These are phyloP conservation scores for Isatis lusitanica DNA, from an alignment of 441 rosid genomes.

Conservation along the genomic window DNA sequence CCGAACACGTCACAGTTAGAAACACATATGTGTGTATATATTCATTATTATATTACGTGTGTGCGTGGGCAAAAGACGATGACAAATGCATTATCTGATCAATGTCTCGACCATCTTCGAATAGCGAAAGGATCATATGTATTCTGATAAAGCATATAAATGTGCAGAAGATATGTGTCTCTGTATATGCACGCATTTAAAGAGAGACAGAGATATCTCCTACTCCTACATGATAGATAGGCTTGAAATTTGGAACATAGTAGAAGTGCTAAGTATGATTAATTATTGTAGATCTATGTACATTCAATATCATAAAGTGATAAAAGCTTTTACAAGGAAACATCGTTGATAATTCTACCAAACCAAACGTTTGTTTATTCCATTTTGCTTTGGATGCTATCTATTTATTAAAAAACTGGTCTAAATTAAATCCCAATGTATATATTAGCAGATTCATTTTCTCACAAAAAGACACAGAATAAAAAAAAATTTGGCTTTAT, in stretches of 20 bases:
- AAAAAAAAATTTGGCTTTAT: not conserved
- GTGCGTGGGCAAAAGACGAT: not conserved
- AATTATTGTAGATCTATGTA: conserved; percentile 25
- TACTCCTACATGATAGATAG: not conserved
- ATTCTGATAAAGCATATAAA: conserved; percentile 11
- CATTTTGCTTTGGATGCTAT: conserved; percentile 9
- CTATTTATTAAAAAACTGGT: not conserved
- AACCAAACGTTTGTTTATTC: conserved; percentile 15
- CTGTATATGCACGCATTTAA: conserved; percentile 2
- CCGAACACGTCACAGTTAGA: conserved; percentile 12
- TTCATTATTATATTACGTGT: no score
- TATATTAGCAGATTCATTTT: not conserved
- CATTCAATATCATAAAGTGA: not conserved
- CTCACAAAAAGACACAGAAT: not conserved
- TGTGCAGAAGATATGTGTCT: not conserved
- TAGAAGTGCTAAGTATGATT: conserved; percentile 17
- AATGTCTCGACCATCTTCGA: not conserved
- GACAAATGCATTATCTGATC: not conserved
- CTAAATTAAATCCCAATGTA: not conserved
- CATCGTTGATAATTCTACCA: conserved; percentile 8
- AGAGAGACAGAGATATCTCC: not conserved
- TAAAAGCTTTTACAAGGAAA: conserved; percentile 12
- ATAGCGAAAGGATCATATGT: not conserved
- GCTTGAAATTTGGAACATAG: conserved; percentile 4
- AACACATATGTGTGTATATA: not conserved